A percentile compares a stretch with the other conserved stretches of the same genome.
Conservation (phyloP, 23 red algal genomes). For the Gracilaria caudata region DNA sequence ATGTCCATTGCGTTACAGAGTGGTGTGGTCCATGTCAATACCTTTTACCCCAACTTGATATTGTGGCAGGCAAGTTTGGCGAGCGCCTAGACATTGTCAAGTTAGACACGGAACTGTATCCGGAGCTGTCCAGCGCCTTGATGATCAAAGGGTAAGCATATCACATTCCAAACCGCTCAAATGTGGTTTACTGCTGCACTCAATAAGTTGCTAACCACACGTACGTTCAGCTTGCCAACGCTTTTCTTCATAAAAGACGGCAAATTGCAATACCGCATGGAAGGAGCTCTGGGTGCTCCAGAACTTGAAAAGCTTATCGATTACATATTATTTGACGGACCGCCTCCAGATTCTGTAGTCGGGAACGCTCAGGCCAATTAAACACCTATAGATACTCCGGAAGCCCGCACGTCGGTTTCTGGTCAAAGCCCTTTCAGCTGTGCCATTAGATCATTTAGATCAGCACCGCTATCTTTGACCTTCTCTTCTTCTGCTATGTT, state of each 20-base stretch:
- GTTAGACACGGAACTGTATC: slow-evolving; percentile 68
- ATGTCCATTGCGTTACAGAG: background rate
- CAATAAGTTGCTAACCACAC: slow-evolving; percentile 3
- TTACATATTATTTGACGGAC: slow-evolving; percentile 60
- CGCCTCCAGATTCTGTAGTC: background rate
- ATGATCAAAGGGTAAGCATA: slow-evolving; percentile 61
- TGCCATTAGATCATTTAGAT: slow-evolving; percentile 66
- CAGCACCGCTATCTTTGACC: slow-evolving; percentile 57
- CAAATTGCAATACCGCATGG: slow-evolving; percentile 76
- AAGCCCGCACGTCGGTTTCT: too few species aligned
- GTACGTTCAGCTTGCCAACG: slow-evolving; percentile 64
- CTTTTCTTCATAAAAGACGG: slow-evolving; percentile 81
- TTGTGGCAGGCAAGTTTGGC: slow-evolving; percentile 64
- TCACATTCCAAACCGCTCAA: slow-evolving; percentile 5
- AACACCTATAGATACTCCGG: too few species aligned
- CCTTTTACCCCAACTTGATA: slow-evolving; percentile 75
- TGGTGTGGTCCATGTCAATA: slow-evolving; percentile 87
- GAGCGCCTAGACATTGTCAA: slow-evolving; percentile 76
- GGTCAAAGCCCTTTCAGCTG: slow-evolving; percentile 54
- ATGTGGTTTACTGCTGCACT: background rate
- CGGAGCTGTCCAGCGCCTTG: slow-evolving; percentile 60
- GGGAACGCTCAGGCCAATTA: slow-evolving; percentile 8
- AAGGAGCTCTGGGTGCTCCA: slow-evolving; percentile 68
- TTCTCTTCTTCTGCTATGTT: slow-evolving; percentile 34
- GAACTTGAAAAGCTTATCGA: slow-evolving; percentile 68